phyloP scores from a whole-genome alignment of 2,329 filamentous ascomycete genomes.

The Fusarium denticulatum region DNA sequence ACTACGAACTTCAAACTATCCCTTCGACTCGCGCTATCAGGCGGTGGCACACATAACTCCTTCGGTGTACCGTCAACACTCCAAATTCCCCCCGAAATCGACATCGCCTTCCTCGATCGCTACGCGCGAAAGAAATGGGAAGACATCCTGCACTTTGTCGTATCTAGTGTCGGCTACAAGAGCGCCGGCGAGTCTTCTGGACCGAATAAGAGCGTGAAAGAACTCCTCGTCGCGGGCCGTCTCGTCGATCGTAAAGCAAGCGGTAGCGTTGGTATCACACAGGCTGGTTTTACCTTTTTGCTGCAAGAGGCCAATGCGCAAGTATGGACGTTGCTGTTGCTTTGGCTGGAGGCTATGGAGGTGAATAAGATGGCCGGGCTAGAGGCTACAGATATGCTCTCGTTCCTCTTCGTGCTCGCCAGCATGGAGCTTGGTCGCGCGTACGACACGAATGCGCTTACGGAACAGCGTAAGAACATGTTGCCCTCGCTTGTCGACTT shows the following conservation, averaged over 20 bases:
- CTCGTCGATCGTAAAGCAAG: constrained; percentile 76
- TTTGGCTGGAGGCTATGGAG: constrained; percentile 89
- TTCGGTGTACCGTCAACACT: constrained; percentile 87
- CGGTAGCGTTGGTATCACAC: constrained; percentile 82
- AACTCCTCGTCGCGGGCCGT: constrained; percentile 81
- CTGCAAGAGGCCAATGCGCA: constrained; percentile 96
- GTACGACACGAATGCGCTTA: constrained; percentile 87
- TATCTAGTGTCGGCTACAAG: constrained; percentile 74
- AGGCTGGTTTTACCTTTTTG: constrained; percentile 93
- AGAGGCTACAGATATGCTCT: constrained; percentile 92
- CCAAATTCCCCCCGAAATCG: constrained; percentile 69
- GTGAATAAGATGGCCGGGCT: constrained; percentile 67
- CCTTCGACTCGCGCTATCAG: constrained; percentile 86
- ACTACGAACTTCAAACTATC: constrained; percentile 85
- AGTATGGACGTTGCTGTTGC: constrained; percentile 92
- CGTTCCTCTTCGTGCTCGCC: constrained; percentile 94
- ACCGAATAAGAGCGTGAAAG: constrained; percentile 82
- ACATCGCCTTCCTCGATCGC: constrained; percentile 79
- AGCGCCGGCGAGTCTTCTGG: constrained; percentile 58
- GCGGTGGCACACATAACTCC: constrained; percentile 83
- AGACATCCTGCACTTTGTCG: constrained; percentile 93
- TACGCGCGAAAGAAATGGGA: constrained; percentile 95
- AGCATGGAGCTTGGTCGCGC: constrained; percentile 90
- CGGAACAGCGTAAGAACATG: constrained; percentile 84
- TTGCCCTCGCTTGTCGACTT: constrained; percentile 92